Evolutionary conservation across 2,329 filamentous ascomycete genomes (phyloP).

Genomic region (Aspergillus pseudotamarii): DNA sequence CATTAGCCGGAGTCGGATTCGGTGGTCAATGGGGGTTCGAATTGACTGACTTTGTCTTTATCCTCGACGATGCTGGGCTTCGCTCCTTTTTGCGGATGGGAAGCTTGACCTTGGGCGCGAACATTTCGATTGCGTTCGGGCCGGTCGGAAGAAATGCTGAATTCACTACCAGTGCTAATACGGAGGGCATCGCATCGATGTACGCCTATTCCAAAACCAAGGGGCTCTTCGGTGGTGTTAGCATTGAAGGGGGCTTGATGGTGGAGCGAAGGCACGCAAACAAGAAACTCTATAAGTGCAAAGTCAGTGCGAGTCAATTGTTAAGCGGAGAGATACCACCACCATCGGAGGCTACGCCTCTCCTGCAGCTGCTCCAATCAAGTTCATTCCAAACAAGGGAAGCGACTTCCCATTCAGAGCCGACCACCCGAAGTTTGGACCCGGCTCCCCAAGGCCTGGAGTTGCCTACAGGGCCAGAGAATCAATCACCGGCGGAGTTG

Average conservation of each 20-base stretch:
- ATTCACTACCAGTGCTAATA: constrained; percentile 83
- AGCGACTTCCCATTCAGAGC: not conserved
- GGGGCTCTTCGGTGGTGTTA: constrained; percentile 91
- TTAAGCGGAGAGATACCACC: constrained; percentile 76
- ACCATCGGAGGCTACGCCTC: constrained; percentile 76
- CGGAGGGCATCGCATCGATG: constrained; percentile 81
- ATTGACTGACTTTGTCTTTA: constrained; percentile 78
- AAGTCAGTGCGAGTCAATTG: constrained; percentile 76
- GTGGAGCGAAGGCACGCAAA: constrained; percentile 93
- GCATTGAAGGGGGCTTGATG: constrained; percentile 84
- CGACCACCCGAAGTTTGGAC: not conserved
- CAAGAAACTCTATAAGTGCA: constrained; percentile 85
- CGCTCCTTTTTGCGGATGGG: constrained; percentile 89
- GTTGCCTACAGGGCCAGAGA: not conserved
- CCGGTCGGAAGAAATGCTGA: constrained; percentile 92
- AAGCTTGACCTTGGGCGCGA: constrained; percentile 85
- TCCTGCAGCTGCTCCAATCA: constrained; percentile 82
- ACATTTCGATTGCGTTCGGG: constrained; percentile 90
- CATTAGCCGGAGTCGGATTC: constrained; percentile 46
- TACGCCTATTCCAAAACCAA: constrained; percentile 98
- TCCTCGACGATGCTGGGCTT: constrained; percentile 88
- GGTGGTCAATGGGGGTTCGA: constrained; percentile 52
- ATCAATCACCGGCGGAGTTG: not conserved
- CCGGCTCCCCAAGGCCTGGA: not conserved
- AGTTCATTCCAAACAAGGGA: constrained; percentile 64